A percentile compares a stretch with the other conserved stretches of the same genome.
Evolutionary conservation across 2,329 filamentous ascomycete species (phyloP).

Genomic region (Microsporum audouinii): DNA sequence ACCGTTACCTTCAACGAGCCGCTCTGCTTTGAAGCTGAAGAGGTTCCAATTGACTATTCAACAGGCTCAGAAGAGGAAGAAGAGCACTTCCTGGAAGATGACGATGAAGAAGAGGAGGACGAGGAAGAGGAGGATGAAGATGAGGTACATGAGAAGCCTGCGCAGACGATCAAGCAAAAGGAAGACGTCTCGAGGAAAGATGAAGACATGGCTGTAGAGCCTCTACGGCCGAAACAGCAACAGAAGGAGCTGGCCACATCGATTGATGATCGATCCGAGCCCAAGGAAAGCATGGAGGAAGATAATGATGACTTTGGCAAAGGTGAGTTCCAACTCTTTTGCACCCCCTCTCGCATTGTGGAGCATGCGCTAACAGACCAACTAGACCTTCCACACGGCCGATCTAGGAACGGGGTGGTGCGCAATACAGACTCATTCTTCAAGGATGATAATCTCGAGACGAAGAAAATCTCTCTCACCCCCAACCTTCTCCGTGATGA

Average conservation of each 20-base stretch:
- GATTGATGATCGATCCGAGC: neutral
- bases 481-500: conserved; percentile 86
- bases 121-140: conserved; percentile 19
- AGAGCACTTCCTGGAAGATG: conserved; percentile 34
- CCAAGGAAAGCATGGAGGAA: neutral
- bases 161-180: conserved; percentile 10
- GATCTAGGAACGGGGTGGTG: conserved; percentile 73
- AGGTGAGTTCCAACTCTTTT: neutral
- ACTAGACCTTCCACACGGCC: conserved; percentile 19
- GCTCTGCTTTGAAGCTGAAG: conserved; percentile 78
- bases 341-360: neutral
- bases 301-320: neutral
- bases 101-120: conserved; percentile 28
- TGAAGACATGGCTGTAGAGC: conserved; percentile 34
- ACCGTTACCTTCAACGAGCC: conserved; percentile 76
- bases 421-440: conserved; percentile 95
- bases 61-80: conserved; percentile 56
- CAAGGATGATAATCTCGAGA: conserved; percentile 88
- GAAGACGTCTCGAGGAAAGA: conserved; percentile 22
- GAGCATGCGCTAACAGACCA: neutral
- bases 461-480: conserved; percentile 92
- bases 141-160: neutral
- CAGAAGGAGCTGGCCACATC: conserved; percentile 22
- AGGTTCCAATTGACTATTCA: conserved; percentile 65
- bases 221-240: conserved; percentile 34